Percentiles rank a stretch among this genome's conserved stretches.
Conservation (phyloP, 2,329 filamentous ascomycete genomes). For the Colletotrichum limetticola region DNA sequence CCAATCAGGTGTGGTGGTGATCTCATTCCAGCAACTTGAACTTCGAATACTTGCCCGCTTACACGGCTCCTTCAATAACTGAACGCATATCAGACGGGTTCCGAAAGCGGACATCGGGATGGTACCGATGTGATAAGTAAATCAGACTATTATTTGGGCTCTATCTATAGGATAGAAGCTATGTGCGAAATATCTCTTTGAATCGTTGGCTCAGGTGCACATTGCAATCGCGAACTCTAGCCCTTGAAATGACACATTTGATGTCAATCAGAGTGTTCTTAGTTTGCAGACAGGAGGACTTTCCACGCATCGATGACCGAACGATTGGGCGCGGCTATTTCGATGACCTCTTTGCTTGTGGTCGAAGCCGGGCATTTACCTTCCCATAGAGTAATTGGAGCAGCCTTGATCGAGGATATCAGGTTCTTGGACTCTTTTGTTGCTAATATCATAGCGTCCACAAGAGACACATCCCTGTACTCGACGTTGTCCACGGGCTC, state of each 20-base stretch:
- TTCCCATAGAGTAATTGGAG: constrained; percentile 42
- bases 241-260: fast-evolving
- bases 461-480: constrained; percentile 45
- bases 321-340: constrained; percentile 43
- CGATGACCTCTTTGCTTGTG: constrained; percentile 42
- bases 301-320: constrained; percentile 37
- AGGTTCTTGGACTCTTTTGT: constrained; percentile 40
- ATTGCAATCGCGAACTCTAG: fast-evolving
- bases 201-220: not conserved
- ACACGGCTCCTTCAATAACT: not conserved
- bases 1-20: not conserved
- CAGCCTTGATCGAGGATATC: constrained; percentile 41
- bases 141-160: no score
- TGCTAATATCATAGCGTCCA: constrained; percentile 39
- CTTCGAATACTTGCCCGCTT: not conserved
- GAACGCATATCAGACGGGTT: no score
- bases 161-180: no score
- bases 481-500: constrained; percentile 39
- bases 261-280: not conserved
- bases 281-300: not conserved
- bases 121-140: no score
- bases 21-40: not conserved
- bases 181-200: not conserved
- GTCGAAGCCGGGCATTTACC: constrained; percentile 43
- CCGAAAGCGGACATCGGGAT: no score